Base-by-base conservation (phyloP, 2,329 filamentous ascomycete genomes). In the Acrocalymma vagum region DNA sequence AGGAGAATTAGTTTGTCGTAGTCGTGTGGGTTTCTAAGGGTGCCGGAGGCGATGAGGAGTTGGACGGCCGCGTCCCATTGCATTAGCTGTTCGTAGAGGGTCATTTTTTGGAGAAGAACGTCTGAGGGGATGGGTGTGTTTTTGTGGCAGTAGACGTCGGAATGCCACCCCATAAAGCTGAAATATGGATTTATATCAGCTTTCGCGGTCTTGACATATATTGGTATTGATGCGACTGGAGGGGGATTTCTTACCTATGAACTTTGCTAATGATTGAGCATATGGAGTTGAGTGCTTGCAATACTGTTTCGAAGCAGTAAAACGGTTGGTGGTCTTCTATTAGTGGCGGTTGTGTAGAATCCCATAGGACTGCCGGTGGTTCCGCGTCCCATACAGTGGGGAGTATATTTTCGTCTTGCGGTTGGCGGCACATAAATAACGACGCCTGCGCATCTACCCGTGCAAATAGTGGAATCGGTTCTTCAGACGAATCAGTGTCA, bases 391-490 rank as follows among this genome's bases (percentile, higher is more conserved):
- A n/a, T n/a, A n/a, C n/a, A n/a, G n/a, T n/a, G n/a, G n/a, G n/a
- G n/a, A n/a, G n/a, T n/a, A n/a, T n/a, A 18, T 16, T 29, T 11
- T 26, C 21, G 26, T 20, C 27, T 15, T 27, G 15, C 11, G 34
- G 21, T 33, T 35, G 26, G 25, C 38, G 36, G 8, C 40, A 33
- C 7, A 46, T 18, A 9, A 38, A 9, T 15, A 34, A 18, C n/a
- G 44, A 34, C 13, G 43, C 28, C 27, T 44, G 39, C 15, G 45
- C 29, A 34, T 51, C 40, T 3, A 51, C 31, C 3, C 48, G 38
- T 6, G 39, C 29, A 17, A 48, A 51, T 28, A 45, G 45, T 13
- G 48, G 48, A 25, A 52, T 38, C 13, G 49, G 38, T 6, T 47
- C 51, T 33, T 48, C 38, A 29, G 33, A 33, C 11, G 52, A 15